Evolutionary conservation across 2,329 filamentous ascomycete species (phyloP), one percentile per base, ranked within the genome.

Genomic region (Diaporthe ampelina): DNA sequence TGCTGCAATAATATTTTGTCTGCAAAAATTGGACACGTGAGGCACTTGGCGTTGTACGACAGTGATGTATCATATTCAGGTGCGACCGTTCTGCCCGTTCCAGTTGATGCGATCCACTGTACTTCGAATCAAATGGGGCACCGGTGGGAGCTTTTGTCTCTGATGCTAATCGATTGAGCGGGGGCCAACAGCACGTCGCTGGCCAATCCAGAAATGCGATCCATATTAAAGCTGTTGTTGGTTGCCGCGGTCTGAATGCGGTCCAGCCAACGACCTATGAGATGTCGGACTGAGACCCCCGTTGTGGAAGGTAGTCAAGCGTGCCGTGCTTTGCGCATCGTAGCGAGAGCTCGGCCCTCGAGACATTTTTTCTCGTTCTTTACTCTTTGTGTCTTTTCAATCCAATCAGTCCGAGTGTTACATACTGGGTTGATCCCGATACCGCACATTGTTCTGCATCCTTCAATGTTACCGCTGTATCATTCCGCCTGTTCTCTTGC

Each of bases 161-260:
- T 68, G 48, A 54, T 40, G 52, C 11, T 4, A 54, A 29, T 50
- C 21, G 19, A 21, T 4, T 32, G 17, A 26, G 40, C 19, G 32
- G 32, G 63, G 48, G 48, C 63, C 63, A 37, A 24, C 48, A 35
- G 63, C 19, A 52, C 29, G 21, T 40, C 32, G 63, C 48, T 37
- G 48, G 48, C 63, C 63, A 68, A 68, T 68, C 45, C 32, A 54
- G 48, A 48, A n/a, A 26, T 40, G 45, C 37, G 63, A 48, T 68
- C 63, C 63, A 68, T 68, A 68, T 54, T 68, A 68, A 68, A 15
- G 6, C n/a, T 40, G n/a, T 35, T 68, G 63, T 68, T 54, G 63
- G 63, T 54, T 68, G 29, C 63, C 45, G 45, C 40, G 45, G 63
- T 32, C 29, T 21, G 63, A 52, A 52, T 37, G 61, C 32, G 15